Conservation (phyloP, 441 rosid genomes). For the Erodium texanum region DNA sequence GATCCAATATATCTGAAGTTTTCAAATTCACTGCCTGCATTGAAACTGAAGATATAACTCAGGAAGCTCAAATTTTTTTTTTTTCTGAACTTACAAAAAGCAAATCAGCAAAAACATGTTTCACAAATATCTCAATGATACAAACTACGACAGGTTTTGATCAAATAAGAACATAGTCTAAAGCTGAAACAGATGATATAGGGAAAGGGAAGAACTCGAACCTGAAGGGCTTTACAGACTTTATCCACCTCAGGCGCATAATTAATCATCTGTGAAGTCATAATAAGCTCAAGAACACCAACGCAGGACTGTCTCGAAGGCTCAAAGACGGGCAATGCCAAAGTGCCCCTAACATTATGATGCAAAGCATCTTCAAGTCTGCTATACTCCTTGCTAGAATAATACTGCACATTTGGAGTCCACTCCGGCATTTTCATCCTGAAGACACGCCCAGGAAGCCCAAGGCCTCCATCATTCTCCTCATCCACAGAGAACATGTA, state of each 20-base stretch:
- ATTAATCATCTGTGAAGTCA: conserved; percentile 78
- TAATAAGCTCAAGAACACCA: conserved; percentile 79
- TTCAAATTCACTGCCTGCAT: conserved; percentile 84
- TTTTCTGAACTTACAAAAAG: not conserved
- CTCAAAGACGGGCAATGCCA: conserved; percentile 93
- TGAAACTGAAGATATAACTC: conserved; percentile 35
- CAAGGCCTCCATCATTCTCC: conserved; percentile 55
- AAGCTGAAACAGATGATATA: not conserved
- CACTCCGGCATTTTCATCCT: conserved; percentile 71
- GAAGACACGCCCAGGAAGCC: conserved; percentile 95
- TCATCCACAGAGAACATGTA: conserved; percentile 70
- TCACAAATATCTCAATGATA: not conserved
- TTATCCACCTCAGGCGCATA: conserved; percentile 91
- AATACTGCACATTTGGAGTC: conserved; percentile 90
- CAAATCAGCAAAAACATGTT: not conserved
- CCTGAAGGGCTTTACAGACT: conserved; percentile 98
- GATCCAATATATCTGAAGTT: conserved; percentile 73
- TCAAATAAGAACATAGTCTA: too few species aligned
- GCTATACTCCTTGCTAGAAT: conserved; percentile 65
- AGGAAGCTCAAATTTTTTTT: conserved; percentile 16
- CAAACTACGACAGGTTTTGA: too few species aligned
- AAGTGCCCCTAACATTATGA: conserved; percentile 65
- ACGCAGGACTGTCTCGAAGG: conserved; percentile 68
- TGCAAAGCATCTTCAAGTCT: conserved; percentile 69
- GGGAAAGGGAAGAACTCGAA: conserved; percentile 29